These are phyloP conservation scores for Epicoccum nigrum DNA, from an alignment of 2,329 filamentous ascomycete genomes.

Conservation along the genomic window DNA sequence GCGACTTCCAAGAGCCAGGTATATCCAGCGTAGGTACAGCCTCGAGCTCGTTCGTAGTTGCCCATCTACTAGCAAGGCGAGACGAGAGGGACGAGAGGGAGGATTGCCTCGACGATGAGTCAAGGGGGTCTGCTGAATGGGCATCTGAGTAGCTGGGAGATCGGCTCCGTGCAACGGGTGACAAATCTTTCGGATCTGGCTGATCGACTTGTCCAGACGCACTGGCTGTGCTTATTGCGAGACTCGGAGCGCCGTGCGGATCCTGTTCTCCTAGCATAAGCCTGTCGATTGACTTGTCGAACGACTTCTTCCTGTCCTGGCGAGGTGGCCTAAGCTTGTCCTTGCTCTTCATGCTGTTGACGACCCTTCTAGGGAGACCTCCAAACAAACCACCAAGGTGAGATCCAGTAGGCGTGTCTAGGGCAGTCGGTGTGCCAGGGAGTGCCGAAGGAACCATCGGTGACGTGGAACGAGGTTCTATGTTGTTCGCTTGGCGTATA, in stretches of 20 bases:
- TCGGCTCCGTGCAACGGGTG: conserved; percentile 39
- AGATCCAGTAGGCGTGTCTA: conserved; percentile 52
- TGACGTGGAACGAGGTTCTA: conserved; percentile 39
- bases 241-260: conserved; percentile 67
- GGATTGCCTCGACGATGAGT: conserved; percentile 46
- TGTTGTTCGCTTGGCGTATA: conserved; percentile 52
- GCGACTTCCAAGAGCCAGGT: conserved; percentile 12
- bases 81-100: conserved; percentile 49
- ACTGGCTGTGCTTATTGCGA: conserved; percentile 66
- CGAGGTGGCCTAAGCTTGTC: conserved; percentile 53
- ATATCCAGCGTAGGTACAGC: conserved; percentile 28
- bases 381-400: conserved; percentile 54
- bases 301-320: conserved; percentile 64
- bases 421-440: conserved; percentile 51
- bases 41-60: conserved; percentile 33
- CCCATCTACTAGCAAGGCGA: conserved; percentile 34
- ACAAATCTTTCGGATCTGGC: conserved; percentile 53
- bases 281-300: conserved; percentile 71
- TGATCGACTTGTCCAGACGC: conserved; percentile 66
- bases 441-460: conserved; percentile 51
- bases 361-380: conserved; percentile 53
- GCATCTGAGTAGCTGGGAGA: conserved; percentile 55
- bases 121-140: conserved; percentile 24
- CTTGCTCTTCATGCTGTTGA: conserved; percentile 53
- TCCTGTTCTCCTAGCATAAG: conserved; percentile 64